Percentiles rank a stretch among this genome's conserved stretches.
phyloP scores from a whole-genome alignment of 805 yeast species.

The Naumovozyma dairenensis region DNA sequence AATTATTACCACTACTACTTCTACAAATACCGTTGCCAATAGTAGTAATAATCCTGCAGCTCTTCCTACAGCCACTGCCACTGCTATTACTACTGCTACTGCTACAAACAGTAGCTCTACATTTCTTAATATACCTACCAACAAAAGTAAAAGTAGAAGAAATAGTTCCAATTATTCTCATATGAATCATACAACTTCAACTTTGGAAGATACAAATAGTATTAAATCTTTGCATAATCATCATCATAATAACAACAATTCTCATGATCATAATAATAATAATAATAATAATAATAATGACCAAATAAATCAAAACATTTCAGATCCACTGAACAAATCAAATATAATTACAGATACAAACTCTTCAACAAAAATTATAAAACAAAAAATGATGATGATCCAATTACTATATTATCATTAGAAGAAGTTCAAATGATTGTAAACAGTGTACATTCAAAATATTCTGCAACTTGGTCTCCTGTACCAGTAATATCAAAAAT shows the following conservation, averaged over 20 bases:
- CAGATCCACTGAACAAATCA: constrained; percentile 1
- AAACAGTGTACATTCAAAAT: constrained; percentile 26
- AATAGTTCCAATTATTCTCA: no score
- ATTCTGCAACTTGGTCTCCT: constrained; percentile 51
- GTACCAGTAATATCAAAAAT: constrained; percentile 35
- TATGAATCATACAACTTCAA: no score
- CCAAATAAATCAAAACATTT: no score
- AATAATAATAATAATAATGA: no score
- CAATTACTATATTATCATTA: constrained; percentile 25
- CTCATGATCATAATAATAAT: background rate
- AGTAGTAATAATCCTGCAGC: background rate
- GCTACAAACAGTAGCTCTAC: background rate
- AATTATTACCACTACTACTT: background rate
- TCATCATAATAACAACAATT: background rate
- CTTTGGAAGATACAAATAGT: no score
- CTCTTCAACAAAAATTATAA: background rate
- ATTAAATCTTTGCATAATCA: no score
- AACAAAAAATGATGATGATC: constrained; percentile 2
- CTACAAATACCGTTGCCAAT: background rate
- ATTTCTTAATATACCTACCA: constrained; percentile 2
- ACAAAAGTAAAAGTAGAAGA: constrained; percentile 5
- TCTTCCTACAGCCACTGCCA: no score
- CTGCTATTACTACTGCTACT: background rate
- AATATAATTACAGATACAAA: constrained; percentile 5
- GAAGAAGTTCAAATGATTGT: constrained; percentile 32